phyloP scores from a whole-genome alignment of 345 rosid genomes.

The Limnanthes douglasii region DNA sequence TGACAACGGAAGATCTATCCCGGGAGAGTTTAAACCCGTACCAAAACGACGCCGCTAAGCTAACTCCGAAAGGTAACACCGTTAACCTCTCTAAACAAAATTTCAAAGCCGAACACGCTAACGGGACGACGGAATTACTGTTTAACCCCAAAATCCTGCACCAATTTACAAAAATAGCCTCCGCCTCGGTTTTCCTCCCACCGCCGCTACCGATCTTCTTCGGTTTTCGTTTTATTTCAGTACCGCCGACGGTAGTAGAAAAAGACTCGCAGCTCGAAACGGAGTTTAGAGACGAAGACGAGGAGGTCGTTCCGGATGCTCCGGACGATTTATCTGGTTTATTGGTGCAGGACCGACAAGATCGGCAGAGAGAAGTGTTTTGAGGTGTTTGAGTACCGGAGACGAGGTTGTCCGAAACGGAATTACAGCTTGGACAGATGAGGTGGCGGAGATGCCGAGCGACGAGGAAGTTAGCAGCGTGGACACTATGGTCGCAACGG shows the following conservation, averaged over 20 bases:
- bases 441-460: constrained; percentile 17
- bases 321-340: too few relatives aligned
- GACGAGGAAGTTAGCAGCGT: constrained; percentile 14
- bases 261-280: constrained; percentile 11
- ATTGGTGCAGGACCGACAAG: constrained; percentile 1
- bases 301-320: too few relatives aligned
- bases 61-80: not conserved
- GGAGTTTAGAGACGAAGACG: constrained; percentile 10
- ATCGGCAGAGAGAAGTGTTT: not conserved
- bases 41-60: constrained; percentile 20
- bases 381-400: constrained; percentile 11
- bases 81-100: constrained; percentile 3
- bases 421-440: constrained; percentile 14
- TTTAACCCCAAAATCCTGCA: constrained; percentile 9
- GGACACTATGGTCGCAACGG: constrained; percentile 12
- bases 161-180: constrained; percentile 14
- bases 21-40: constrained; percentile 6
- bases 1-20: constrained; percentile 1
- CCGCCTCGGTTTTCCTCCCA: constrained; percentile 1
- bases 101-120: constrained; percentile 12
- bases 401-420: constrained; percentile 10
- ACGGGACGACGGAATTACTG: constrained; percentile 9
- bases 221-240: not conserved
- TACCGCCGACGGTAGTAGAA: constrained; percentile 5
- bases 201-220: constrained; percentile 1